These are phyloP conservation scores for Pseudophaeomoniella oleicola DNA, from an alignment of 2,329 filamentous ascomycete genomes.

Conservation along the genomic window DNA sequence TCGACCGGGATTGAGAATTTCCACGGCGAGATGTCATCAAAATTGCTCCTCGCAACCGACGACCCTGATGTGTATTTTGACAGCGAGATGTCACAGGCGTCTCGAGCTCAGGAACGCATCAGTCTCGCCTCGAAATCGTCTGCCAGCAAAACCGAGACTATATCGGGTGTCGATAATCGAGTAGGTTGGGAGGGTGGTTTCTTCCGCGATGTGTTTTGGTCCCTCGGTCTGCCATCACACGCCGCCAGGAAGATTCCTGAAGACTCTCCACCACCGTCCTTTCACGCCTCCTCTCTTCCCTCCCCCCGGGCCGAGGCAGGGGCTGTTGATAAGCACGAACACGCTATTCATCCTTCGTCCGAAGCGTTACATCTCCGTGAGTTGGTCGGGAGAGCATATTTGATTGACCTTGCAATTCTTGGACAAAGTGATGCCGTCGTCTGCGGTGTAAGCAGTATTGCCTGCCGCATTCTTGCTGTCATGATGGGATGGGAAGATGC, in stretches of 20 bases:
- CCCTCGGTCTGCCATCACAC: slow-evolving; percentile 43
- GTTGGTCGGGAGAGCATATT: slow-evolving; percentile 64
- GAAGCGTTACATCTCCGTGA: slow-evolving; percentile 52
- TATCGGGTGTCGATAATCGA: slow-evolving; percentile 32
- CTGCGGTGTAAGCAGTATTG: slow-evolving; percentile 52
- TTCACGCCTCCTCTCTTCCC: neutral
- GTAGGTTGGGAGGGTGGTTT: slow-evolving; percentile 77
- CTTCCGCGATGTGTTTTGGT: slow-evolving; percentile 69
- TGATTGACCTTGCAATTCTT: slow-evolving; percentile 66
- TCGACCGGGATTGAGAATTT: slow-evolving; percentile 18
- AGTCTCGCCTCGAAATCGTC: slow-evolving; percentile 60
- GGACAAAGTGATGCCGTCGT: slow-evolving; percentile 55
- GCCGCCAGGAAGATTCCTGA: slow-evolving; percentile 9
- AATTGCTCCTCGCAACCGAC: slow-evolving; percentile 58
- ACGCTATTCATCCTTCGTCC: slow-evolving; percentile 11
- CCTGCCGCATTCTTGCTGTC: slow-evolving; percentile 60
- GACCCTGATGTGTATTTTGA: slow-evolving; percentile 57
- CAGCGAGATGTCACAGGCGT: slow-evolving; percentile 17
- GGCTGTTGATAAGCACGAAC: slow-evolving; percentile 10
- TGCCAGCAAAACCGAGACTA: slow-evolving; percentile 2
- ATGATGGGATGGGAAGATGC: slow-evolving; percentile 75
- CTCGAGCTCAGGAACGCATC: slow-evolving; percentile 62
- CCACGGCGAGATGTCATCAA: slow-evolving; percentile 14
- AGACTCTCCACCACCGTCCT: neutral
- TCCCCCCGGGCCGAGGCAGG: neutral